Evolutionary conservation across 345 rosid species (phyloP).

Genomic region (Pseudoturritis turrita): DNA sequence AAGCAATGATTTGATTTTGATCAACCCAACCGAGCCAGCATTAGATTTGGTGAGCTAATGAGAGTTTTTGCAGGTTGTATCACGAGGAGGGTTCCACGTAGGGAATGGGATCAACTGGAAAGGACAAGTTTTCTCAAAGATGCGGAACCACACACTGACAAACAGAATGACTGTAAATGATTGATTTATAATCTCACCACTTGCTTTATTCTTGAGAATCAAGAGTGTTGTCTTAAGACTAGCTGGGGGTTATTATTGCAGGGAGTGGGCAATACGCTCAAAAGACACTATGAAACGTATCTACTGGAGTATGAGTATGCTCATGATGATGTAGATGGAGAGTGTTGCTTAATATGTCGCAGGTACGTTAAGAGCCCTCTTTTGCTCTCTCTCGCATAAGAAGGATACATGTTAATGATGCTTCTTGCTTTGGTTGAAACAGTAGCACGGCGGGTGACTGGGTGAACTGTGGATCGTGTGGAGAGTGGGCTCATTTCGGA

Average conservation of each 20-base stretch:
- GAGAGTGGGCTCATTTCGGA: constrained; percentile 99
- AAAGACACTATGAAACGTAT: constrained; percentile 94
- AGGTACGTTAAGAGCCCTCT: constrained; percentile 41
- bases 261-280: constrained; percentile 98
- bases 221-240: neutral
- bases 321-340: constrained; percentile 98
- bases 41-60: constrained; percentile 7
- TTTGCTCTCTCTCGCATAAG: neutral
- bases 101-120: constrained; percentile 99
- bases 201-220: neutral
- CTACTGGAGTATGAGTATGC: constrained; percentile 94
- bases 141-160: constrained; percentile 96
- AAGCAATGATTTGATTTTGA: neutral
- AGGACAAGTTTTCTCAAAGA: constrained; percentile 99
- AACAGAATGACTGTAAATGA: constrained; percentile 92
- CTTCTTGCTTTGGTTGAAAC: constrained; percentile 31
- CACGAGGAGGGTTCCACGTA: constrained; percentile 98
- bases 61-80: constrained; percentile 68
- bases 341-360: constrained; percentile 94
- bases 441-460: constrained; percentile 99
- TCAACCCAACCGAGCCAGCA: neutral
- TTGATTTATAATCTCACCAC: neutral
- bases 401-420: neutral
- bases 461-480: constrained; percentile 98
- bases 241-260: constrained; percentile 18